Evolutionary conservation across 1,284 basidiomycete genomes (phyloP), one percentile per base, ranked within the genome.

Genomic region (Fomitopsis pinicola): DNA sequence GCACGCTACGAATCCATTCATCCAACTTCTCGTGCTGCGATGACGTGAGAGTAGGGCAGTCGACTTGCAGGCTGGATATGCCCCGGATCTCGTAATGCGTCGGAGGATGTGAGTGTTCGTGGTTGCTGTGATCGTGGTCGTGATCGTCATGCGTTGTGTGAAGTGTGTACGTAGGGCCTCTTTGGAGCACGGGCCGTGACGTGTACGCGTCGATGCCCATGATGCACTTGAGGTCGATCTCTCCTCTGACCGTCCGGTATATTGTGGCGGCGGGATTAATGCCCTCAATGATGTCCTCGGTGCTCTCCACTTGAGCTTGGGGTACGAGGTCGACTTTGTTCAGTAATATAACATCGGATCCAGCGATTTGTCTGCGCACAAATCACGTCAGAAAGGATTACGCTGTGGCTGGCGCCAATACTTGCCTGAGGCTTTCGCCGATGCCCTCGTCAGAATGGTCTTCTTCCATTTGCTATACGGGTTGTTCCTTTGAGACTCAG

Each of bases 311-410:
- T 59, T 71, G 68, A 42, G 72, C 70, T 9, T 77, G 68, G 3
- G 79, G 71, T 3, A 87, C 87, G 17, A 97, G 77, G 69, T 97
- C 95, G 35, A 81, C 77, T 77, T 97, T 97, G 79, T 97, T 97
- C 30, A 97, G 76, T 19, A 97, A 76, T 53, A 97, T 82, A n/a
- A 95, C 88, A 69, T 97, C 95, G 14, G 94, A 88, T 38, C 87
- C 88, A 1, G 93, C 95, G 53, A 97, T 89, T 79, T 98, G 95
- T 60, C 94, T 95, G 66, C 46, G 17, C 22, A 56, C 28, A 35
- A 53, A 2, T 26, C 14, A 59, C 19, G 30, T 36, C 10, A 50
- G 28, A 17, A 22, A 33, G 9, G 26, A 8, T 8, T 19, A 14
- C 36, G 14, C 14, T 53, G 33, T 40, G 53, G 42, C 35, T 33